Conservation (phyloP, 163 green algal species). For the Scenedesmus sp. region DNA sequence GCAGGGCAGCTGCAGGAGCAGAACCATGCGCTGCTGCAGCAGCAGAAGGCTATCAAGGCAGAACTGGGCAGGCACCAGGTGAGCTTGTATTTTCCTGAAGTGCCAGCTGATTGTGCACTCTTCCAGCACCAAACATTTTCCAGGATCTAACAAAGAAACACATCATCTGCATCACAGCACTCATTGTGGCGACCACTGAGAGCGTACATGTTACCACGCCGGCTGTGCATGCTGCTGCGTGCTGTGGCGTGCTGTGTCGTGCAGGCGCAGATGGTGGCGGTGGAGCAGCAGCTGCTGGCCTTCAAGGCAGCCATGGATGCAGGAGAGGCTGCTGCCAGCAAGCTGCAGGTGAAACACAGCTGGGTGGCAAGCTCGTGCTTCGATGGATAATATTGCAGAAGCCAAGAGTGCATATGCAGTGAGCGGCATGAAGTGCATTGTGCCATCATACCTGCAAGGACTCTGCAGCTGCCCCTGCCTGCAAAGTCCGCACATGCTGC, state of each 20-base stretch:
- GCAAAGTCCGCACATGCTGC: too few species aligned
- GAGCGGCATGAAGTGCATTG: neutral
- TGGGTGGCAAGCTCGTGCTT: neutral
- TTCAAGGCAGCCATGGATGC: constrained; percentile 43
- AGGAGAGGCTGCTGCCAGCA: constrained; percentile 10
- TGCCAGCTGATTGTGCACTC: neutral
- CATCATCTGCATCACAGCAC: neutral
- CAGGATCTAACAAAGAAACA: neutral
- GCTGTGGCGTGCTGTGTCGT: neutral
- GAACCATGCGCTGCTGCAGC: constrained; percentile 63
- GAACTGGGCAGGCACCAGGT: constrained; percentile 64
- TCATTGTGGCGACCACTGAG: neutral
- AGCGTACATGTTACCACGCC: too few species aligned
- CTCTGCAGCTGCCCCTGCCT: neutral
- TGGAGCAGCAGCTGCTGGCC: constrained; percentile 47
- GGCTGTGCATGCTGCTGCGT: neutral
- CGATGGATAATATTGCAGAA: neutral
- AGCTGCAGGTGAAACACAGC: neutral
- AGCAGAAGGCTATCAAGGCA: constrained; percentile 57
- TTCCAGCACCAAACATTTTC: neutral
- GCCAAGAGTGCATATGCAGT: neutral
- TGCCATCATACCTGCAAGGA: neutral
- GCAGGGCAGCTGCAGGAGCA: constrained; percentile 62
- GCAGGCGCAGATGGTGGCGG: constrained; percentile 27
- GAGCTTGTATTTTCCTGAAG: neutral